These are phyloP conservation scores for Fraxinus angustifolia DNA, from an alignment of 305 asterid genomes.

Conservation along the genomic window DNA sequence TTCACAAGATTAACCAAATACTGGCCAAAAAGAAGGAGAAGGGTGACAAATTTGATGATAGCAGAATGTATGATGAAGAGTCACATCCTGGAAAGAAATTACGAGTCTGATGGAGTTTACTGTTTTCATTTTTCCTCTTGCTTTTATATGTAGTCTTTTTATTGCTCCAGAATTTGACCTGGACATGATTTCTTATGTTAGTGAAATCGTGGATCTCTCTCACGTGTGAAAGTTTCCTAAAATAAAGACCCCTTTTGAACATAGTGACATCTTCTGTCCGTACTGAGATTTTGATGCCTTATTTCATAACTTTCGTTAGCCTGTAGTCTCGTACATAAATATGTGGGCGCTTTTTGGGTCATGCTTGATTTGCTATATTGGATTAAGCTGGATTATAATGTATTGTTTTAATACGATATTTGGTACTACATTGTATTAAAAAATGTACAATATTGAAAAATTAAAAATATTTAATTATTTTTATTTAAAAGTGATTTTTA, in stretches of 20 bases:
- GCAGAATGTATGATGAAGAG: constrained; percentile 50
- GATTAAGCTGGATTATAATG: background rate
- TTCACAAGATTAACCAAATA: constrained; percentile 87
- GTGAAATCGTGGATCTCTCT: background rate
- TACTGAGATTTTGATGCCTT: background rate
- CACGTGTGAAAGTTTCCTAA: background rate
- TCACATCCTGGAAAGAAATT: constrained; percentile 81
- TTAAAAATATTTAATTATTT: no score
- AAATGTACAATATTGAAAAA: background rate
- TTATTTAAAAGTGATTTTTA: background rate
- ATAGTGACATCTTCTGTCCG: background rate
- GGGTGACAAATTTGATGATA: constrained; percentile 50
- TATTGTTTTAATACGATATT: background rate
- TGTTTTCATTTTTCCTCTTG: background rate
- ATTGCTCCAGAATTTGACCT: background rate
- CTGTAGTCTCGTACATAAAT: background rate
- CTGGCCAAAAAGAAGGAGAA: constrained; percentile 78
- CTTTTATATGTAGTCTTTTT: background rate
- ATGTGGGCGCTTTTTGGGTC: background rate
- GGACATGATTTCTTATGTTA: background rate
- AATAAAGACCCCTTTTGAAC: background rate
- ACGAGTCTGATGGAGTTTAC: constrained; percentile 45
- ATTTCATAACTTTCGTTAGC: background rate
- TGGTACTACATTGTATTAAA: background rate
- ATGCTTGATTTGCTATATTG: background rate